phyloP scores from a whole-genome alignment of 2,329 filamentous ascomycete species.

The Phyllosticta citriasiana region DNA sequence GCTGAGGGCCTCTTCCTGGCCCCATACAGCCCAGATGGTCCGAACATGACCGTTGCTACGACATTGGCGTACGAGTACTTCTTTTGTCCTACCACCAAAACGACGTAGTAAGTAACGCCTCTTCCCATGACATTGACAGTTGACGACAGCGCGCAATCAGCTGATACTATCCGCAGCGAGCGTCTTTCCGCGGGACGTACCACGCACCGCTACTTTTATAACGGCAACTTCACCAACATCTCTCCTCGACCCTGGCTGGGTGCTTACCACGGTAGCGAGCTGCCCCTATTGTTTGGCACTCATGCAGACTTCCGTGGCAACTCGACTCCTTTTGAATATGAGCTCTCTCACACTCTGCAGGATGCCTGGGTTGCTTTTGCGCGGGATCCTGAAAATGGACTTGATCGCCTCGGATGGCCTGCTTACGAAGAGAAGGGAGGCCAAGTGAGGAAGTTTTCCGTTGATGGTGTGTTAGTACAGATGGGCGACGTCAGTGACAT shows the following conservation, averaged over 20 bases:
- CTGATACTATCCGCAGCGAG: neutral
- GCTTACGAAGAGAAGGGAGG: constrained; percentile 15
- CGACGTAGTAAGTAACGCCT: constrained; percentile 13
- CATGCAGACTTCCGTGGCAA: constrained; percentile 10
- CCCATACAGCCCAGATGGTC: constrained; percentile 23
- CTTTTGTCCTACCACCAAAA: constrained; percentile 22
- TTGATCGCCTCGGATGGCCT: constrained; percentile 25
- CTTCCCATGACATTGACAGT: neutral
- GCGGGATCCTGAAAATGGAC: constrained; percentile 18
- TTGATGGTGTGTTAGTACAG: constrained; percentile 1
- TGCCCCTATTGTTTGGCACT: constrained; percentile 21
- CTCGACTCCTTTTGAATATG: constrained; percentile 20
- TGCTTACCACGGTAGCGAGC: constrained; percentile 18
- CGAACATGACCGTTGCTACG: constrained; percentile 13
- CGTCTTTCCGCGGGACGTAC: constrained; percentile 17
- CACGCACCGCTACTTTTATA: constrained; percentile 30
- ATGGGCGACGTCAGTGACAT: neutral
- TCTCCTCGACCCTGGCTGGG: constrained; percentile 12
- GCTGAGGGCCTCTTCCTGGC: constrained; percentile 27
- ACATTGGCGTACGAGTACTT: constrained; percentile 18
- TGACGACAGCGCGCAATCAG: neutral
- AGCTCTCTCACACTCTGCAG: constrained; percentile 27
- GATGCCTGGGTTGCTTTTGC: constrained; percentile 29
- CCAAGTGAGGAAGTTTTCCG: constrained; percentile 5
- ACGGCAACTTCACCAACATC: constrained; percentile 14